Evolutionary conservation across 768 basidiomycete genomes (phyloP).

Genomic region (Hypholoma fasciculare): DNA sequence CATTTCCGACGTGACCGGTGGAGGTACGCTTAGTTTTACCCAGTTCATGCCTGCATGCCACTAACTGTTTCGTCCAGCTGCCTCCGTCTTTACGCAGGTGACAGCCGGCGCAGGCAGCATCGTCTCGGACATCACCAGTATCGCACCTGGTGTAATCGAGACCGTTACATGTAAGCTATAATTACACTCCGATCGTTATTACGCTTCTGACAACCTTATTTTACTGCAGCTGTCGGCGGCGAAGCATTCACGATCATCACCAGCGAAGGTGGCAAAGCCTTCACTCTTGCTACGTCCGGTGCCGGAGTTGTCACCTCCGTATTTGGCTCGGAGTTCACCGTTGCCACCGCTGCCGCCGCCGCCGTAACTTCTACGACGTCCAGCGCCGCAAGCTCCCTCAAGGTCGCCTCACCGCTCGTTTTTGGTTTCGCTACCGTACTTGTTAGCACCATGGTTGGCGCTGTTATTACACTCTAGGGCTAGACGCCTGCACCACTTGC

Average conservation of each 20-base stretch:
- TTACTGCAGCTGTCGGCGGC: conserved; percentile 50
- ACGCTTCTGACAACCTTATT: conserved; percentile 14
- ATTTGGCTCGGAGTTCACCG: conserved; percentile 54
- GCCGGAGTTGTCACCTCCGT: conserved; percentile 46
- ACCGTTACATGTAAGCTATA: conserved; percentile 19
- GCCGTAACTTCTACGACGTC: conserved; percentile 8
- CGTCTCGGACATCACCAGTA: conserved; percentile 12
- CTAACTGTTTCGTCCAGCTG: conserved; percentile 22
- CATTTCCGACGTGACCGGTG: conserved; percentile 29
- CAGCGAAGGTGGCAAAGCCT: conserved; percentile 54
- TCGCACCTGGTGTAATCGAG: conserved; percentile 17
- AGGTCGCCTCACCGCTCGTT: conserved; percentile 28
- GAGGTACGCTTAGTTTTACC: conserved; percentile 21
- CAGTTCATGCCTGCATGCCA: neutral
- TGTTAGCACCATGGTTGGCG: conserved; percentile 40
- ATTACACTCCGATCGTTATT: neutral
- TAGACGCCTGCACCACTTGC: neutral
- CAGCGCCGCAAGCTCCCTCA: conserved; percentile 19
- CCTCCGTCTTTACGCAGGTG: conserved; percentile 36
- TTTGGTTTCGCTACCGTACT: conserved; percentile 37
- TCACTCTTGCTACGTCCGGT: conserved; percentile 54
- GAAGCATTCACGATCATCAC: conserved; percentile 54
- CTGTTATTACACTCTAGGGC: conserved; percentile 24
- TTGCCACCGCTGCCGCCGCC: conserved; percentile 39
- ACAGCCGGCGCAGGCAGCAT: conserved; percentile 28